phyloP scores from a whole-genome alignment of 2,329 filamentous ascomycete genomes.

The Aspergillus neoniger region DNA sequence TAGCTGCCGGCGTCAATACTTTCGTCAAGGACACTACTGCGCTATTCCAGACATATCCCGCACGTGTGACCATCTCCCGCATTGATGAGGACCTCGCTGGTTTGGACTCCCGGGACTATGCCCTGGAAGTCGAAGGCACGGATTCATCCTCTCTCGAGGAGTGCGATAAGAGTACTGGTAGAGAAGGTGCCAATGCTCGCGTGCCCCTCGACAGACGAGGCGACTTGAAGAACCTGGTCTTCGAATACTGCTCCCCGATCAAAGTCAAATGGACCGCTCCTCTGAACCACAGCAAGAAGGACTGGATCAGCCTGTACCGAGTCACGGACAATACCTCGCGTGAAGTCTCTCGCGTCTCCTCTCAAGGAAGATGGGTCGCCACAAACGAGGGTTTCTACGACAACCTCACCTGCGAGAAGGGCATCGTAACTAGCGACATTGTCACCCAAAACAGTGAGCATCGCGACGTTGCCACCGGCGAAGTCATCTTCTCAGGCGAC shows the following conservation, averaged over 20 bases:
- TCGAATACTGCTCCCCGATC: constrained; percentile 89
- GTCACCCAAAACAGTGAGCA: constrained; percentile 48
- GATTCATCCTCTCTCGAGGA: constrained; percentile 54
- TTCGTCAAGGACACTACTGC: constrained; percentile 86
- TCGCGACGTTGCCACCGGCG: constrained; percentile 69
- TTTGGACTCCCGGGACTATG: constrained; percentile 77
- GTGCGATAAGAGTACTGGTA: constrained; percentile 65
- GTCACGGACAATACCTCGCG: constrained; percentile 90
- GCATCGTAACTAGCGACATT: constrained; percentile 71
- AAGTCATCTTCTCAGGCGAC: constrained; percentile 85
- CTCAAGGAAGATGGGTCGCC: constrained; percentile 85
- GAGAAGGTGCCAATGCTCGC: constrained; percentile 71
- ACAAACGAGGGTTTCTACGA: constrained; percentile 77
- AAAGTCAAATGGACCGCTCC: constrained; percentile 89
- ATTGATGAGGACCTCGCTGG: constrained; percentile 79
- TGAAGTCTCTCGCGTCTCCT: constrained; percentile 79
- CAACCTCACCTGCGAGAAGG: constrained; percentile 70
- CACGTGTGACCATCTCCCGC: constrained; percentile 78
- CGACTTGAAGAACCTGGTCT: constrained; percentile 71
- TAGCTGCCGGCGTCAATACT: constrained; percentile 81
- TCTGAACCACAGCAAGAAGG: constrained; percentile 79
- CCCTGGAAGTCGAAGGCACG: constrained; percentile 71
- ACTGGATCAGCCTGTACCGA: constrained; percentile 97
- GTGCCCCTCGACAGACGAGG: constrained; percentile 62
- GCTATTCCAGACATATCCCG: constrained; percentile 85